Evolutionary conservation across 228 moss, liverwort and hornwort species (phyloP).

Genomic region (Sphagnum magellanicum): DNA sequence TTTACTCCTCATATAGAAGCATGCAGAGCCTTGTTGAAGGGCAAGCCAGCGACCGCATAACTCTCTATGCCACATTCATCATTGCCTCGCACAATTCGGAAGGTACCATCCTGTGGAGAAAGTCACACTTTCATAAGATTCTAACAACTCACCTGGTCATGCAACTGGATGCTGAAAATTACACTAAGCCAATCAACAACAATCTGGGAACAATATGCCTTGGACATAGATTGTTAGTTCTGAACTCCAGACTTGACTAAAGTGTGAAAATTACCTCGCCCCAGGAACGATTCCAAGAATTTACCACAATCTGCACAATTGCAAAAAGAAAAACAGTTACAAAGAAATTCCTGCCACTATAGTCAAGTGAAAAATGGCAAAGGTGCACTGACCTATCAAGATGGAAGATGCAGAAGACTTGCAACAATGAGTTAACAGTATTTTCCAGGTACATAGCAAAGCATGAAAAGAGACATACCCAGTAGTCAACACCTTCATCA

Average conservation of each 20-base stretch:
- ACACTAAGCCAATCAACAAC: no score
- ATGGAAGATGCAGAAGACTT: no score
- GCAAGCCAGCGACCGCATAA: conserved; percentile 74
- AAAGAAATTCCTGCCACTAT: no score
- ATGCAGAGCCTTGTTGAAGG: conserved; percentile 49
- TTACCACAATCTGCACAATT: conserved; percentile 48
- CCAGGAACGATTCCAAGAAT: conserved; percentile 82
- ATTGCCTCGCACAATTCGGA: conserved; percentile 67
- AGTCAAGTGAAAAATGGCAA: no score
- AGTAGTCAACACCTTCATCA: conserved; percentile 77
- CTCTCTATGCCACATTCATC: conserved; percentile 95
- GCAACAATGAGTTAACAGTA: no score
- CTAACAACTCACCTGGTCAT: no score
- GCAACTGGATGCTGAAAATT: no score
- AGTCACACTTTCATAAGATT: neutral
- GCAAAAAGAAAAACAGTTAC: neutral
- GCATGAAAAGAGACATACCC: conserved; percentile 28
- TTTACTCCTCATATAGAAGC: conserved; percentile 18
- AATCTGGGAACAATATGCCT: no score
- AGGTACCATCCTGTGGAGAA: conserved; percentile 34
- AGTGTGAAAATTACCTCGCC: conserved; percentile 34
- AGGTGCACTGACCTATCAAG: no score
- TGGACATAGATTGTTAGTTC: no score
- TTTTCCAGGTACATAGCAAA: no score
- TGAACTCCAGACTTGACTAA: neutral